Base-by-base conservation (phyloP, 345 rosid species). In the Abelmoschus esculentus region DNA sequence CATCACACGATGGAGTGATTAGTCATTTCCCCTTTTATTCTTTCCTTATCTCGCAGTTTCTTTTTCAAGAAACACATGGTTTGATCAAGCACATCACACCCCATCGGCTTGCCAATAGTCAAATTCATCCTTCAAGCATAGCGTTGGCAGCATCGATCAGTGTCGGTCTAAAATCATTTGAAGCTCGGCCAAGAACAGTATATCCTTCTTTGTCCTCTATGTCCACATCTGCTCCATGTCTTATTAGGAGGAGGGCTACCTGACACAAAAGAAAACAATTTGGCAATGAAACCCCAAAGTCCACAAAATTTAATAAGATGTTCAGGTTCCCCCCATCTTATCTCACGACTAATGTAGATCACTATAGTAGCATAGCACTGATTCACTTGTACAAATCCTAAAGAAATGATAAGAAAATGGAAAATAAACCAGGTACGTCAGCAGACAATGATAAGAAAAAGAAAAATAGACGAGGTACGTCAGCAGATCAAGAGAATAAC, bases 221-320 rank as follows among this genome's bases (percentile, higher is more conserved):
- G 61, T 93, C 95, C 0, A 93, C 90, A 72, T 93, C 91, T 54
- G 95, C 95, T 75, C 97, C 98, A 80, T 90, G 92, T 78, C 98
- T 80, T 75, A 90, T 78, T 67, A 89, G 84, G 9, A 93, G 86
- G 65, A 90, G 78, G 18, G 97, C 92, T 15, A 89, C 95, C 98
- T 93, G 73, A 60, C 62, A 71, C 52, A 15, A 78, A 50, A 68
- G 31, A 69, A 18, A 26, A 28, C 18, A 14, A 52, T 10, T 44
- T 6, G 53, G 44, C 6, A 19, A 66, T 3, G 40, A 66, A 66
- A 46, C 8, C 18, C 56, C 12, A 7, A 8, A 7, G 7, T 47
- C 7, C 19, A 26, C 26, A 47, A 65, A 26, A 6, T 66, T 64
- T 47, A 1, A 7, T 28, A 47, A 28, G 53, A 19, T 44, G 53